Conservation (phyloP, 768 basidiomycete species). For the Mycena rosella region DNA sequence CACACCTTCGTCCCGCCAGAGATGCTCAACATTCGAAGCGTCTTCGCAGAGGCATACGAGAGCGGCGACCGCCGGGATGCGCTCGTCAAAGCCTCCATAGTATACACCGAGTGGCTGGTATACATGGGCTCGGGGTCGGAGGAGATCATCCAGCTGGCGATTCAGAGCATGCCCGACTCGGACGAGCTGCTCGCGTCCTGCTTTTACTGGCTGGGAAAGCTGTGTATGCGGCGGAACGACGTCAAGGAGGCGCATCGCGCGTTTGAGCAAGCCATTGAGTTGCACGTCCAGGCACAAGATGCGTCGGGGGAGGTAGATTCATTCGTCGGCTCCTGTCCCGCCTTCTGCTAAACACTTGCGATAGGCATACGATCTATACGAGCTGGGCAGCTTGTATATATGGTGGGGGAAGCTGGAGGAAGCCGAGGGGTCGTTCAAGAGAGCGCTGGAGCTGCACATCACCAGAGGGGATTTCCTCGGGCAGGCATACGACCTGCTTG, state of each 20-base stretch:
- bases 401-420: conserved; percentile 33
- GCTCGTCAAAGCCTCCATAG: conserved; percentile 31
- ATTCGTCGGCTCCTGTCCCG: neutral
- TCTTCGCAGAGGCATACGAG: conserved; percentile 30
- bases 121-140: conserved; percentile 36
- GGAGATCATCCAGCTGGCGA: conserved; percentile 35
- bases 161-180: conserved; percentile 25
- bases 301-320: conserved; percentile 27
- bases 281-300: conserved; percentile 29
- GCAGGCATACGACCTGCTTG: conserved; percentile 32
- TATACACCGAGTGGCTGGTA: conserved; percentile 33
- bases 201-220: conserved; percentile 35
- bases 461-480: conserved; percentile 12
- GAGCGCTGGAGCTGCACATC: conserved; percentile 29
- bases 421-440: conserved; percentile 28
- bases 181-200: conserved; percentile 26
- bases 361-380: conserved; percentile 33
- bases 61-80: conserved; percentile 29
- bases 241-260: conserved; percentile 30
- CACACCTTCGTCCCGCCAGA: conserved; percentile 34
- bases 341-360: neutral
- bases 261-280: conserved; percentile 21
- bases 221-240: conserved; percentile 35
- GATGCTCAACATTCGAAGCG: conserved; percentile 33
- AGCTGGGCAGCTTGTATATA: conserved; percentile 33